phyloP scores from a whole-genome alignment of 1,284 basidiomycete genomes.

The Trametes versicolor region DNA sequence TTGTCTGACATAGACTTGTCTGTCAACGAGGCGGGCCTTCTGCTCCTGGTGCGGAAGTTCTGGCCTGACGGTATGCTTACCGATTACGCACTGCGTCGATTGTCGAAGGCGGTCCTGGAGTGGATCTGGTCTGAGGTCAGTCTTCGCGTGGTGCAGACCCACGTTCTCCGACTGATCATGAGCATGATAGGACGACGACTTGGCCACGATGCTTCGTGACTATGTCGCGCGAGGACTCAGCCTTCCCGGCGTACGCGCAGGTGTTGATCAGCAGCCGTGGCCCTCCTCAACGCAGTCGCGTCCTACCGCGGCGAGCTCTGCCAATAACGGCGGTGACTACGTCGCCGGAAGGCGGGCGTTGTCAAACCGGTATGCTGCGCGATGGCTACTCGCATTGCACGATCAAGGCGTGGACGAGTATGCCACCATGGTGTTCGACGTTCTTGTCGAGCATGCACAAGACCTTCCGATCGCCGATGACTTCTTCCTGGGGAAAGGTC shows the following conservation, averaged over 20 bases:
- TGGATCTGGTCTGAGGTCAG: slow-evolving; percentile 76
- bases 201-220: slow-evolving; percentile 70
- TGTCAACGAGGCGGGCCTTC: slow-evolving; percentile 76
- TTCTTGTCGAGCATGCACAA: slow-evolving; percentile 58
- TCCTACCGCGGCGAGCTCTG: slow-evolving; percentile 51
- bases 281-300: slow-evolving; percentile 52
- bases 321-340: slow-evolving; percentile 73
- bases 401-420: slow-evolving; percentile 63
- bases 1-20: slow-evolving; percentile 76
- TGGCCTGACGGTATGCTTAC: slow-evolving; percentile 80
- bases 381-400: slow-evolving; percentile 75
- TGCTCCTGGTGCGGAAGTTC: slow-evolving; percentile 69
- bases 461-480: slow-evolving; percentile 42
- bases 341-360: slow-evolving; percentile 62
- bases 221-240: slow-evolving; percentile 61
- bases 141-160: neutral
- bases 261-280: slow-evolving; percentile 57
- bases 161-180: neutral
- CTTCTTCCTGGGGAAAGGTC: slow-evolving; percentile 36
- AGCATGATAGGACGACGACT: slow-evolving; percentile 61
- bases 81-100: slow-evolving; percentile 66
- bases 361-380: slow-evolving; percentile 59
- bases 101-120: slow-evolving; percentile 60
- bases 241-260: slow-evolving; percentile 72
- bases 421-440: slow-evolving; percentile 57